phyloP scores from a whole-genome alignment of 2,329 filamentous ascomycete species.

The Colletotrichum graminicola region DNA sequence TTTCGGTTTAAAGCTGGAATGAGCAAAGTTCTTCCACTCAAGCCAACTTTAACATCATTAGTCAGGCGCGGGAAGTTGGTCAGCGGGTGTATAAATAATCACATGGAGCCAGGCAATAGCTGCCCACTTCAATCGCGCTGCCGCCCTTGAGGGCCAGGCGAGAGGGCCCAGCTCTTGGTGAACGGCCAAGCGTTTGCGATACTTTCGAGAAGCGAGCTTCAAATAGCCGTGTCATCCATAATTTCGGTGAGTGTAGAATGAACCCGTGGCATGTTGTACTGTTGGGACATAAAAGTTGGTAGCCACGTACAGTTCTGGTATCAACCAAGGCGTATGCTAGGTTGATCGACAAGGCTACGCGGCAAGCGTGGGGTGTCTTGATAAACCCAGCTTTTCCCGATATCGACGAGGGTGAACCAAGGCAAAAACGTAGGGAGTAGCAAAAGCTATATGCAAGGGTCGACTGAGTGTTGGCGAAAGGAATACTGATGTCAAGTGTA shows the following conservation, averaged over 20 bases:
- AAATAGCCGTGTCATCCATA: background rate
- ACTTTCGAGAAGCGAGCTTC: background rate
- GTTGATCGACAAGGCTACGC: background rate
- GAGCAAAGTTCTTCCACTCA: background rate
- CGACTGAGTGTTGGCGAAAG: background rate
- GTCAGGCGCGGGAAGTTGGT: background rate
- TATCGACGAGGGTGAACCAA: background rate
- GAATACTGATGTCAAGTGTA: background rate
- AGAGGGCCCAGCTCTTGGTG: slow-evolving; percentile 9
- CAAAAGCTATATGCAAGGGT: background rate
- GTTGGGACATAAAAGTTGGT: background rate
- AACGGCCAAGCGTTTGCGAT: background rate
- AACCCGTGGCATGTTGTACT: background rate
- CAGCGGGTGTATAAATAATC: background rate
- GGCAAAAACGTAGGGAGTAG: background rate
- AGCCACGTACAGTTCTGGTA: slow-evolving; percentile 9
- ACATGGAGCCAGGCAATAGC: background rate
- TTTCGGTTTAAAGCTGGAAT: background rate
- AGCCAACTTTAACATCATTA: background rate
- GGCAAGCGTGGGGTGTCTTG: slow-evolving; percentile 6
- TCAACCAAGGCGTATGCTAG: slow-evolving; percentile 7
- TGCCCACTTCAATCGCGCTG: slow-evolving; percentile 7
- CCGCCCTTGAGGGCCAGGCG: slow-evolving; percentile 13
- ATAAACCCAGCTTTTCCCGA: background rate
- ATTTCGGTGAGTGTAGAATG: background rate